Evolutionary conservation across 441 rosid genomes (phyloP), one percentile per base, ranked within the genome.

Genomic region (Populus tomentosa): DNA sequence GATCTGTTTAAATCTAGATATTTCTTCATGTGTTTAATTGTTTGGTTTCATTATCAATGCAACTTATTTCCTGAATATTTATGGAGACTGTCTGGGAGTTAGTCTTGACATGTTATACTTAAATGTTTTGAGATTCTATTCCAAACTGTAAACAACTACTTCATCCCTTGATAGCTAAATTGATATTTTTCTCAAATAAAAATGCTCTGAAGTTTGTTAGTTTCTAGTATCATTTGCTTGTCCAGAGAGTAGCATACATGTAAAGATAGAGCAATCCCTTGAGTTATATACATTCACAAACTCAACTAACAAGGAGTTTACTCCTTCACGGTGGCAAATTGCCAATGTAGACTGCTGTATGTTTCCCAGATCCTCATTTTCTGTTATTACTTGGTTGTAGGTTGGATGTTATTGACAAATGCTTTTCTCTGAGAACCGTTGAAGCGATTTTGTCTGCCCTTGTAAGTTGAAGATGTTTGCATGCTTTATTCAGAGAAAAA

Each of bases 401-500:
- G 85, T 85, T 89, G 84, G 94, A 88, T 89, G 85, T 92, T 63
- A 92, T 95, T 46, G 88, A 90, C 72, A 87, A 84, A 81, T 94
- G 97, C 81, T 95, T 94, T 83, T 92, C 94, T 36, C 84, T 69
- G 77, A 90, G 85, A 84, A 94, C 97, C 24, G 90, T 90, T 67
- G 97, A 94, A 84, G 95, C 89, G 30, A 96, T 96, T 80, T 73
- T 96, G 82, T 84, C 83, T 80, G 88, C 98, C 72, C 94, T 95
- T 78, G 97, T 95, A 86, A 86, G 97, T 80, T 78, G 70, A n/a
- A 75, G 18, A 16, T 61, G 62, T 26, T 67, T 11, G 16, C 23
- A 73, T 20, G 24, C 2, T 32, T 28, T 56, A 3, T 75, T 64
- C 69, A n/a, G 24, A 70, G 36, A 46, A 42, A 70, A 63, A 6